Conservation (phyloP, 2,329 filamentous ascomycete genomes). For the Diaporthe vexans region DNA sequence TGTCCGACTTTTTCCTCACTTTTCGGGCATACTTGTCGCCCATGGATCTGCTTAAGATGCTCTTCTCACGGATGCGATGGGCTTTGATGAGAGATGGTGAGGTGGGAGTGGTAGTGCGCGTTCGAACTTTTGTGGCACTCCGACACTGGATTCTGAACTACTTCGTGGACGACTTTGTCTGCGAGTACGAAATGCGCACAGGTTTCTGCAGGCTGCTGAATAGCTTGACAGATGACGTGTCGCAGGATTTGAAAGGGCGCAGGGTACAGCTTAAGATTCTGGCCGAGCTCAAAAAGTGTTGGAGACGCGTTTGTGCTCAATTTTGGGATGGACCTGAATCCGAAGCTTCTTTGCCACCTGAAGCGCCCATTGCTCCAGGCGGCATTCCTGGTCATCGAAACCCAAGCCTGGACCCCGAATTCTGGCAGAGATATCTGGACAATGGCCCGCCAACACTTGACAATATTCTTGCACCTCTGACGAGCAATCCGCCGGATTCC, state of each 20-base stretch:
- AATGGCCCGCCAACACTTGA: slow-evolving; percentile 60
- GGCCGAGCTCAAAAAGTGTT: slow-evolving; percentile 95
- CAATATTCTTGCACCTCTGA: slow-evolving; percentile 52
- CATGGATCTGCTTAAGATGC: slow-evolving; percentile 82
- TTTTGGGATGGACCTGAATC: slow-evolving; percentile 88
- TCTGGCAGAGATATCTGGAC: slow-evolving; percentile 63
- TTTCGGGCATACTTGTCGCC: slow-evolving; percentile 89
- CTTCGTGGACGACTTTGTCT: slow-evolving; percentile 93
- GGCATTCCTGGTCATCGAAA: slow-evolving; percentile 76
- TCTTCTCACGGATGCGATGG: slow-evolving; percentile 90
- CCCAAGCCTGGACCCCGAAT: slow-evolving; percentile 66
- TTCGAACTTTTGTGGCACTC: slow-evolving; percentile 93
- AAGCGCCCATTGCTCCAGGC: slow-evolving; percentile 80
- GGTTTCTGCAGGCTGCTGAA: slow-evolving; percentile 89
- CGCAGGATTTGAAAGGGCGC: slow-evolving; percentile 57
- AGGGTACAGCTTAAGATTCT: slow-evolving; percentile 85
- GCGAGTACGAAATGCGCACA: slow-evolving; percentile 79
- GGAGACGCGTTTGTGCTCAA: slow-evolving; percentile 89
- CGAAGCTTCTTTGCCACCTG: slow-evolving; percentile 70
- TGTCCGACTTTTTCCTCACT: slow-evolving; percentile 98
- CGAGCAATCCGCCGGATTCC: slow-evolving; percentile 44
- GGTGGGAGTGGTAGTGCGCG: slow-evolving; percentile 91
- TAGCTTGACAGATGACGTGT: slow-evolving; percentile 69
- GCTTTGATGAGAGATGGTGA: slow-evolving; percentile 85
- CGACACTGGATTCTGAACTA: slow-evolving; percentile 99